Evolutionary conservation across 768 basidiomycete species (phyloP).

Genomic region (Mrakia gelida): DNA sequence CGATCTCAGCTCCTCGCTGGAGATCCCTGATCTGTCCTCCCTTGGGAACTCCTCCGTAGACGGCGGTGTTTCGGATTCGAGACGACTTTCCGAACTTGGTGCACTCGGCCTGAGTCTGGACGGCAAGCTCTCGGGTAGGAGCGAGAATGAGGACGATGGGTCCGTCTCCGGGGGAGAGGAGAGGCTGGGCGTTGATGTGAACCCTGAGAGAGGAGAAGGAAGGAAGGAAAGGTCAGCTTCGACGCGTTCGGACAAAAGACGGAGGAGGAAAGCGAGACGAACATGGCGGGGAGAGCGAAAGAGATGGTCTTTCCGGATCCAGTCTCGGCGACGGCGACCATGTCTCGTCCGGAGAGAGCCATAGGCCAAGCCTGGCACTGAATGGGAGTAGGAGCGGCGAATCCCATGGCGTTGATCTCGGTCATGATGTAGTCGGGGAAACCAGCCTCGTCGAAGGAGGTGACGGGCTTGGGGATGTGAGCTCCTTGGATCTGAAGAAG

Average conservation of each 20-base stretch:
- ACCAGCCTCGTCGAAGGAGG: constrained; percentile 86
- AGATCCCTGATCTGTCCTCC: constrained; percentile 97
- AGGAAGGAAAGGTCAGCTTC: background rate
- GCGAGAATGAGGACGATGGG: constrained; percentile 95
- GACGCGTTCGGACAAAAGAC: background rate
- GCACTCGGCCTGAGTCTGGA: constrained; percentile 98
- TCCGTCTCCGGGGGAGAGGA: constrained; percentile 88
- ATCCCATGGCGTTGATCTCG: constrained; percentile 91
- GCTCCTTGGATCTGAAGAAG: constrained; percentile 71
- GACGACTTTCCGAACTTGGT: constrained; percentile 90
- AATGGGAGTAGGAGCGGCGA: constrained; percentile 83
- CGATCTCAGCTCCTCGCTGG: constrained; percentile 93
- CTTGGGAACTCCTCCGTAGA: constrained; percentile 98
- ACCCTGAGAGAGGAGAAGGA: constrained; percentile 45
- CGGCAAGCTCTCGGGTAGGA: constrained; percentile 95
- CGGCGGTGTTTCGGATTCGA: constrained; percentile 94
- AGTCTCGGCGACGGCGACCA: constrained; percentile 95
- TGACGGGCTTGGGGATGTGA: constrained; percentile 80
- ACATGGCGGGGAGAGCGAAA: constrained; percentile 96
- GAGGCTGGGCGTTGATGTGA: constrained; percentile 98
- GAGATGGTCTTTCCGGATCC: constrained; percentile 98
- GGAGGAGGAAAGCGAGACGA: background rate
- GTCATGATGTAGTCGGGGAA: constrained; percentile 95
- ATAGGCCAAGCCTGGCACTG: constrained; percentile 99
- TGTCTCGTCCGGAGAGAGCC: constrained; percentile 88